Conservation (phyloP, 768 basidiomycete genomes). For the Serpula lacrymans region DNA sequence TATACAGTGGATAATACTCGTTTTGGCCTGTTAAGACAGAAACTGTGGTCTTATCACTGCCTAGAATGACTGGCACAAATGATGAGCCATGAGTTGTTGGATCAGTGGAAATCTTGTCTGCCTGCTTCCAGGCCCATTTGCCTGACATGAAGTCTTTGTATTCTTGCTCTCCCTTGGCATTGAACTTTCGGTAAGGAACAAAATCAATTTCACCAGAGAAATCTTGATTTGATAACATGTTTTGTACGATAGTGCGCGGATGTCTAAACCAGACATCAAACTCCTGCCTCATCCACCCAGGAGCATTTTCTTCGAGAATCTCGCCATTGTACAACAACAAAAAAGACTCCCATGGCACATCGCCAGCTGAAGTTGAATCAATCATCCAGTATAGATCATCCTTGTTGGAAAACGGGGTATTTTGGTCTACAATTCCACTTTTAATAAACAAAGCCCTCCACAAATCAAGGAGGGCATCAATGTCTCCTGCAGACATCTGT, state of each 20-base stretch:
- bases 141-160: conserved; percentile 43
- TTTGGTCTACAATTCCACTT: no score
- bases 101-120: conserved; percentile 7
- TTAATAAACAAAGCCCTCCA: no score
- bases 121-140: conserved; percentile 39
- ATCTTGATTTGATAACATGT: conserved; percentile 18
- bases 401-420: conserved; percentile 23
- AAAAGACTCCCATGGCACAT: conserved; percentile 25
- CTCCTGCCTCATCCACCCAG: conserved; percentile 17
- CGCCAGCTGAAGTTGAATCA: conserved; percentile 20
- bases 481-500: conserved; percentile 18
- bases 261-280: conserved; percentile 24
- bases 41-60: conserved; percentile 22
- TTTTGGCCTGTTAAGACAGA: conserved; percentile 18
- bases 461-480: conserved; percentile 13
- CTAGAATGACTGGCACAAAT: conserved; percentile 14
- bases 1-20: conserved; percentile 18
- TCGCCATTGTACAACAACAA: conserved; percentile 11
- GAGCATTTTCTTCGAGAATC: conserved; percentile 6
- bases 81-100: conserved; percentile 9
- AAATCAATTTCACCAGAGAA: conserved; percentile 23
- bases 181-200: conserved; percentile 14
- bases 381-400: conserved; percentile 23
- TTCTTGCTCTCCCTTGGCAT: no score
- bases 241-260: conserved; percentile 15